phyloP scores from a whole-genome alignment of 2,329 filamentous ascomycete genomes.

The Colletotrichum lindemuthianum region DNA sequence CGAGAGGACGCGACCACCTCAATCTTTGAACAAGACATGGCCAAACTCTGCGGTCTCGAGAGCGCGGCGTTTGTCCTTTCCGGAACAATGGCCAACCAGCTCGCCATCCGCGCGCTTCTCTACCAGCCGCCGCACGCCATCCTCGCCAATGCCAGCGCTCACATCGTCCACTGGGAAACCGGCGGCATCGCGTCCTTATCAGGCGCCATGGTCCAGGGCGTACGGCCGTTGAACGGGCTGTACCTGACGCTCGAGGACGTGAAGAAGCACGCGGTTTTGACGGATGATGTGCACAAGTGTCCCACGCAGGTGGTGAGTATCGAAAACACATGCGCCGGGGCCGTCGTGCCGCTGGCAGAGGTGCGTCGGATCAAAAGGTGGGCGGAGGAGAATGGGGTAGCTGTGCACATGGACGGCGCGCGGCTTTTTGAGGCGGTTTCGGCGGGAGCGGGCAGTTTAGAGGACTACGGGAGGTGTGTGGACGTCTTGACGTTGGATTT shows the following conservation, averaged over 20 bases:
- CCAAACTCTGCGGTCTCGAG: constrained; percentile 67
- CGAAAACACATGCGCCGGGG: constrained; percentile 61
- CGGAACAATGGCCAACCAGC: constrained; percentile 85
- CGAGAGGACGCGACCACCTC: constrained; percentile 76
- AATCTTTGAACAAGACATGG: constrained; percentile 72
- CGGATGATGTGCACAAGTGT: constrained; percentile 55
- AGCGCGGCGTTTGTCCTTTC: constrained; percentile 77
- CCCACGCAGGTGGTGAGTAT: constrained; percentile 53
- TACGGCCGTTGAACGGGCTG: constrained; percentile 48
- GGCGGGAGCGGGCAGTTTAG: constrained; percentile 52
- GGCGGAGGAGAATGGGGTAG: constrained; percentile 60
- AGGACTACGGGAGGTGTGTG: constrained; percentile 55
- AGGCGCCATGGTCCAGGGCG: constrained; percentile 69
- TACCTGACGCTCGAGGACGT: constrained; percentile 57
- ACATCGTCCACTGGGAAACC: constrained; percentile 71
- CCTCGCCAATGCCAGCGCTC: constrained; percentile 73
- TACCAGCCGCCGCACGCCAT: constrained; percentile 76
- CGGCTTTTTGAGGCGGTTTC: constrained; percentile 62
- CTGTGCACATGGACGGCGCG: constrained; percentile 62
- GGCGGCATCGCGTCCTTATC: constrained; percentile 69
- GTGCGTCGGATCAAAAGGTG: constrained; percentile 70
- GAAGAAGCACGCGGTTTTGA: constrained; percentile 44
- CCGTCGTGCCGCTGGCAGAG: constrained; percentile 76
- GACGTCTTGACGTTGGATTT: constrained; percentile 69
- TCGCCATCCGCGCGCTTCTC: constrained; percentile 77